Percentiles rank a stretch among this genome's conserved stretches.
Conservation (phyloP, 2,329 filamentous ascomycete species). For the Alternaria triticimaculans region DNA sequence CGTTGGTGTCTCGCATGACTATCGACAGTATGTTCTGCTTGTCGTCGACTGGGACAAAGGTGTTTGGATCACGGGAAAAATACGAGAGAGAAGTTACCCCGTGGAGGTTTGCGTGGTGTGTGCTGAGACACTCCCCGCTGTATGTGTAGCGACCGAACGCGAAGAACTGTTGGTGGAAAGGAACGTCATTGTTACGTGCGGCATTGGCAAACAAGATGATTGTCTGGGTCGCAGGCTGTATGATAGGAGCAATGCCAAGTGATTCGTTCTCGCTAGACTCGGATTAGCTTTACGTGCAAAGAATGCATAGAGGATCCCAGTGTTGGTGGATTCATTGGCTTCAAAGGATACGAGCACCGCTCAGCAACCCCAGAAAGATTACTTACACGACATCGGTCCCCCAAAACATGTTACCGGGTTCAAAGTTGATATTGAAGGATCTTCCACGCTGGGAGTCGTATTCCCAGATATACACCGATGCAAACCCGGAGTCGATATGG, state of each 20-base stretch:
- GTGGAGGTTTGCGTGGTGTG: neutral
- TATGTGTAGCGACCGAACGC: constrained; percentile 19
- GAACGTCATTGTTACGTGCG: neutral
- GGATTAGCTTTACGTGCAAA: constrained; percentile 1
- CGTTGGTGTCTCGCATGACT: neutral
- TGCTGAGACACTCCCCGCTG: constrained; percentile 9
- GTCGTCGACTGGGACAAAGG: constrained; percentile 10
- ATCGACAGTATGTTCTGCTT: neutral
- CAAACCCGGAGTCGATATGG: neutral
- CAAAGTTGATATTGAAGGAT: constrained; percentile 25
- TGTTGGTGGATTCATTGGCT: neutral
- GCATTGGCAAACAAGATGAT: constrained; percentile 15
- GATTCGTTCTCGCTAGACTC: neutral
- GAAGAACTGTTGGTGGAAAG: neutral
- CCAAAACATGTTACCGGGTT: neutral
- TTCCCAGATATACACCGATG: constrained; percentile 37
- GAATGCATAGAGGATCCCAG: neutral
- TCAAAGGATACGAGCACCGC: neutral
- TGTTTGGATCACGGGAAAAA: neutral
- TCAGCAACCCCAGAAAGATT: neutral
- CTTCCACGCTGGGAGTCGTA: constrained; percentile 31
- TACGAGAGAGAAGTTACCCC: neutral
- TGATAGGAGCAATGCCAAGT: constrained; percentile 6
- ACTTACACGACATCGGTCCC: neutral
- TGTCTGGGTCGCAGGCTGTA: constrained; percentile 20